These are phyloP conservation scores for Lentinula detonsa DNA, from an alignment of 768 basidiomycete genomes.

Conservation along the genomic window DNA sequence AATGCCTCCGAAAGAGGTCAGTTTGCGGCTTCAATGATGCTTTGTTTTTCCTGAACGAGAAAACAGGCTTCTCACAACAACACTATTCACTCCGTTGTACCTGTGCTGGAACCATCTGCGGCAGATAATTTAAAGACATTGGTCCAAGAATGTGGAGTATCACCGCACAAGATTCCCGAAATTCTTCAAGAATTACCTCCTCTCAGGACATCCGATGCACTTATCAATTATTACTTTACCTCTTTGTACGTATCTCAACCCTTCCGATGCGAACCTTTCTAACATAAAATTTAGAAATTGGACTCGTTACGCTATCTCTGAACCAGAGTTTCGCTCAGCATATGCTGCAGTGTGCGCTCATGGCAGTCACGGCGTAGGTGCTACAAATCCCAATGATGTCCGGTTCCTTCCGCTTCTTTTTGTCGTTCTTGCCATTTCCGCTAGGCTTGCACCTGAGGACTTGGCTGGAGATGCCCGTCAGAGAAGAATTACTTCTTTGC, in stretches of 20 bases:
- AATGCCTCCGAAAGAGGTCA: conserved; percentile 22
- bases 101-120: conserved; percentile 48
- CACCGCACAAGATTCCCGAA: conserved; percentile 86
- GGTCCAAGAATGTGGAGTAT: conserved; percentile 89
- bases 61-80: conserved; percentile 14
- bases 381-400: conserved; percentile 67
- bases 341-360: conserved; percentile 61
- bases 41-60: not conserved
- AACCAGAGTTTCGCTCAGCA: conserved; percentile 70
- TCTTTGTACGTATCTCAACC: conserved; percentile 46
- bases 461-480: conserved; percentile 76
- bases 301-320: conserved; percentile 89
- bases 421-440: conserved; percentile 85
- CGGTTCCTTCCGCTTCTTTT: conserved; percentile 90
- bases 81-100: conserved; percentile 37
- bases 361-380: conserved; percentile 51
- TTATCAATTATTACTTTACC: conserved; percentile 79
- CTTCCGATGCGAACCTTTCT: conserved; percentile 7
- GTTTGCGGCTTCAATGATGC: not conserved
- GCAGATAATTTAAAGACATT: conserved; percentile 81
- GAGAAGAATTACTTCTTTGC: conserved; percentile 72
- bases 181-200: conserved; percentile 86
- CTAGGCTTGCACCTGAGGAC: conserved; percentile 77
- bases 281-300: conserved; percentile 57
- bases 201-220: conserved; percentile 62